A percentile compares a stretch with the other conserved stretches of the same genome.
These are phyloP conservation scores for Lachancea mirantina DNA, from an alignment of 805 yeast species.

Conservation along the genomic window DNA sequence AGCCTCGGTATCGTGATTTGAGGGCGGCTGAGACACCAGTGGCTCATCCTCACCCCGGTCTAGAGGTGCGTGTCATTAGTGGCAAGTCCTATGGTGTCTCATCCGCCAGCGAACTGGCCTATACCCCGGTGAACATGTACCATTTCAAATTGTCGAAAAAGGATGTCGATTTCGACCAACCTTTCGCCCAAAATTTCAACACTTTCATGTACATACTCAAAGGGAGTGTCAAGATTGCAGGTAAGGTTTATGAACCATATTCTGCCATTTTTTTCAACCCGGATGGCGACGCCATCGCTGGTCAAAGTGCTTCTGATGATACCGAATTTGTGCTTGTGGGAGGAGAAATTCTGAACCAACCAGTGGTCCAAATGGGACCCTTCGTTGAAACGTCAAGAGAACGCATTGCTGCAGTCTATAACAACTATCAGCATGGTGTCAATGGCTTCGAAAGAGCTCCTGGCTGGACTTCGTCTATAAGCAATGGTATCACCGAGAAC, in stretches of 20 bases:
- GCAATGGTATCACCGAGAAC: slow-evolving; percentile 31
- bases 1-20: slow-evolving; percentile 75
- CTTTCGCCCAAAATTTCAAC: slow-evolving; percentile 53
- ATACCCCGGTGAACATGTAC: slow-evolving; percentile 73
- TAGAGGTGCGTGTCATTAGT: slow-evolving; percentile 56
- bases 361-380: slow-evolving; percentile 82
- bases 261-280: slow-evolving; percentile 57
- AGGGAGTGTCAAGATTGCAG: slow-evolving; percentile 49
- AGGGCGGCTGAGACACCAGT: slow-evolving; percentile 63
- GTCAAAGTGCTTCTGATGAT: slow-evolving; percentile 40
- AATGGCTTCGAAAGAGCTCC: slow-evolving; percentile 66
- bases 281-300: slow-evolving; percentile 58
- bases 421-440: slow-evolving; percentile 59
- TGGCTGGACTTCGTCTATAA: slow-evolving; percentile 45
- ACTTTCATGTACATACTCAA: slow-evolving; percentile 60
- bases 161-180: slow-evolving; percentile 50
- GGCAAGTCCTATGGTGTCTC: slow-evolving; percentile 74
- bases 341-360: slow-evolving; percentile 67
- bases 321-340: slow-evolving; percentile 69
- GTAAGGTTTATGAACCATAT: slow-evolving; percentile 36
- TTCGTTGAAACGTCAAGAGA: slow-evolving; percentile 71
- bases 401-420: slow-evolving; percentile 59
- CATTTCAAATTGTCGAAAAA: slow-evolving; percentile 60
- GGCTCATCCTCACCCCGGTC: slow-evolving; percentile 57
- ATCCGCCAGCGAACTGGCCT: slow-evolving; percentile 66